Conservation (phyloP, 768 basidiomycete genomes). For the Hortiboletus flavorubellus region DNA sequence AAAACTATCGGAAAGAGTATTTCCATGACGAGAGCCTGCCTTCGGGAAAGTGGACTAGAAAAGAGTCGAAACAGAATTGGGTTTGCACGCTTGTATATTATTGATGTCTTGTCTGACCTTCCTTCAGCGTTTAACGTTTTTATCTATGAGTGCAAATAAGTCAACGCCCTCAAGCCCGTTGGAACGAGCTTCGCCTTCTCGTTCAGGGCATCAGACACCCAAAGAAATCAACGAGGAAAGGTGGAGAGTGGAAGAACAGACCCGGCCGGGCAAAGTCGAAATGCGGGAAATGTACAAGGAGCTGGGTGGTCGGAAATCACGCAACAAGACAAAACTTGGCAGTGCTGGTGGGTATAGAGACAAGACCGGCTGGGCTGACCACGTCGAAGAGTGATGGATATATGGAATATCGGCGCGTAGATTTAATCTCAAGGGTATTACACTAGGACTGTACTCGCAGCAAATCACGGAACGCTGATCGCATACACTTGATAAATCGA, state of each 20-base stretch:
- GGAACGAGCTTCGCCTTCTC: constrained; percentile 46
- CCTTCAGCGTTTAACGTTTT: constrained; percentile 50
- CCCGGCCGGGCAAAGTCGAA: constrained; percentile 68
- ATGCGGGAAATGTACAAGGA: constrained; percentile 94
- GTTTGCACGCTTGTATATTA: constrained; percentile 32
- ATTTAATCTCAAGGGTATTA: background rate
- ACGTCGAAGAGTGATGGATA: constrained; percentile 26
- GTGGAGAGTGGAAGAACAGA: constrained; percentile 56
- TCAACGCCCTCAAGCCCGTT: constrained; percentile 41
- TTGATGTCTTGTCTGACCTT: constrained; percentile 1
- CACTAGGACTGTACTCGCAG: constrained; percentile 6
- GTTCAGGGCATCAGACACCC: constrained; percentile 74
- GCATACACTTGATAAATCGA: constrained; percentile 63
- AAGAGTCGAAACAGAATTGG: constrained; percentile 95
- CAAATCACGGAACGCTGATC: constrained; percentile 47
- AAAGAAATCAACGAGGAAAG: constrained; percentile 74
- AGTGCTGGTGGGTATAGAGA: constrained; percentile 62
- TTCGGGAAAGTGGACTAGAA: constrained; percentile 86
- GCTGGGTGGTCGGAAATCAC: constrained; percentile 78
- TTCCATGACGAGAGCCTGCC: constrained; percentile 79
- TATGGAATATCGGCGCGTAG: background rate
- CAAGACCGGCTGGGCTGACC: constrained; percentile 70
- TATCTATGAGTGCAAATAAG: constrained; percentile 40
- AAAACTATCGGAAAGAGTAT: constrained; percentile 82
- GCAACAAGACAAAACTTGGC: constrained; percentile 71